Percentiles rank a stretch among this genome's conserved stretches.
These are phyloP conservation scores for Aureobasidium uvarum DNA, from an alignment of 2,329 filamentous ascomycete genomes.

Conservation along the genomic window DNA sequence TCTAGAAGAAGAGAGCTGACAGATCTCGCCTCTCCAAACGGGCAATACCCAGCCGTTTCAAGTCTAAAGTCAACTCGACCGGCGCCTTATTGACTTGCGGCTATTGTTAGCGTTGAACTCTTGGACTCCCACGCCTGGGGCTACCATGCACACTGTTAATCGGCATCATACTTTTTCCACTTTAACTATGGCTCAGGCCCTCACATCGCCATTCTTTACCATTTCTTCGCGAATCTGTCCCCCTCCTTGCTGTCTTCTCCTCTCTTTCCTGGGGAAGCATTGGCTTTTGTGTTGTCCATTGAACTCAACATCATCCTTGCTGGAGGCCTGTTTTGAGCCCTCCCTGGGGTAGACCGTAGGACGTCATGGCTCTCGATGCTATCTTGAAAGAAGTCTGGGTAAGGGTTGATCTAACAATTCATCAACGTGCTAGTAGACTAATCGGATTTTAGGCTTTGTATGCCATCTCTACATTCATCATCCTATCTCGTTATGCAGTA, in stretches of 20 bases:
- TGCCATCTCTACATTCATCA: conserved; percentile 30
- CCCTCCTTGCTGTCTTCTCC: background rate
- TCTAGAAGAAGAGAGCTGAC: conserved; percentile 14
- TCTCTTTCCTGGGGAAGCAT: background rate
- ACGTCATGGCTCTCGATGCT: conserved; percentile 15
- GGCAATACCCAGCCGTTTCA: conserved; percentile 23
- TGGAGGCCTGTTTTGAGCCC: background rate
- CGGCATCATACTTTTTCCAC: conserved; percentile 7
- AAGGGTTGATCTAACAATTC: background rate
- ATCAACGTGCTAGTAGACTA: background rate
- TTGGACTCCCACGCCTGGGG: background rate
- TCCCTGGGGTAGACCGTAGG: background rate
- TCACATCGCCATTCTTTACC: background rate
- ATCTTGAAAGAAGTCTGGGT: conserved; percentile 25
- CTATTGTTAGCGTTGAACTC: background rate
- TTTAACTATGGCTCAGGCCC: conserved; percentile 2
- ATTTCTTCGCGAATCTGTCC: background rate
- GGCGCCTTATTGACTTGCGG: background rate
- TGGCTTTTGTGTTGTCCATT: background rate
- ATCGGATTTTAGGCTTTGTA: conserved; percentile 2
- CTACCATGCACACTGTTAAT: background rate
- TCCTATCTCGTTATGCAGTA: conserved; percentile 40
- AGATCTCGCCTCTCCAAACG: conserved; percentile 1
- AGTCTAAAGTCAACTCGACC: background rate
- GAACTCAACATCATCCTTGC: background rate